Conservation (phyloP, 139 green algal species). For the Volvox africanus region DNA sequence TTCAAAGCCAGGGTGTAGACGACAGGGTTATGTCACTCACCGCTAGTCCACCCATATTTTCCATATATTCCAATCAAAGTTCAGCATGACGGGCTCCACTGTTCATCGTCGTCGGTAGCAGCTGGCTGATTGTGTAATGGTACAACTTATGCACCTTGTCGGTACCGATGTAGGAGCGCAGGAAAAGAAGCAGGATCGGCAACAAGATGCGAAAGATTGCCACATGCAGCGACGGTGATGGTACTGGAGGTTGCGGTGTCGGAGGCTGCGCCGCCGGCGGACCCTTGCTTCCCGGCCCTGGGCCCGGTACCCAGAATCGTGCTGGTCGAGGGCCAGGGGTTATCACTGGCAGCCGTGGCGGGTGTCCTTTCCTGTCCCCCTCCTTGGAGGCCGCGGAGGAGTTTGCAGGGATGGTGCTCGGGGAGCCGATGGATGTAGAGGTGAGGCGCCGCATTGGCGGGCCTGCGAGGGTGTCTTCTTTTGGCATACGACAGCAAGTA, state of each 20-base stretch:
- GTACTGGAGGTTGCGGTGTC: neutral
- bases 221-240: neutral
- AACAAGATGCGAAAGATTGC: neutral
- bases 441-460: slow-evolving; percentile 10
- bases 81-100: too few relatives aligned
- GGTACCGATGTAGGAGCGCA: neutral
- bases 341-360: neutral
- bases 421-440: slow-evolving; percentile 92
- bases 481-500: too few relatives aligned
- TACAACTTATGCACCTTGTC: neutral
- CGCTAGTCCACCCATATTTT: too few relatives aligned
- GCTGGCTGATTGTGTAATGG: neutral
- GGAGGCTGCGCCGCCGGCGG: neutral
- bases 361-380: slow-evolving; percentile 56
- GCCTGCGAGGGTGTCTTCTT: too few relatives aligned
- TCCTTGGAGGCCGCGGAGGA: slow-evolving; percentile 46
- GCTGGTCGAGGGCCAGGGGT: neutral
- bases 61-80: too few relatives aligned
- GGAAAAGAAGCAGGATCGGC: slow-evolving; percentile 25
- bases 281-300: neutral
- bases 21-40: too few relatives aligned
- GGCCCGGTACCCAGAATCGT: neutral
- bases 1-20: too few relatives aligned
- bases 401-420: slow-evolving; percentile 63
- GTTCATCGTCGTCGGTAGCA: too few relatives aligned